phyloP scores from a whole-genome alignment of 2,329 filamentous ascomycete genomes.

The Talaromyces albobiverticillius region DNA sequence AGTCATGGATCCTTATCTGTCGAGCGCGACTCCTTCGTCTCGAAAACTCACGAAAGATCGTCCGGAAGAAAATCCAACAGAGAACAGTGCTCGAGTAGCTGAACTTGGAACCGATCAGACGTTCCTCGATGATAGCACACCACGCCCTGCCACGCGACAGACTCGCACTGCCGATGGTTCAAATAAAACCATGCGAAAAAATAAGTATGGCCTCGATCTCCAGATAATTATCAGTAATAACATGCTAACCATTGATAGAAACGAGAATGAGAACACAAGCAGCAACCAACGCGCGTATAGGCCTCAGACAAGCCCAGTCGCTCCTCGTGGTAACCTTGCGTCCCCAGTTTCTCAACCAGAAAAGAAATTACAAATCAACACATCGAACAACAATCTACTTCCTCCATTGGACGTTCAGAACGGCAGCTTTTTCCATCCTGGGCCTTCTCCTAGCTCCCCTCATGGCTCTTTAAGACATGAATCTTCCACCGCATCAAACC shows the following conservation, averaged over 20 bases:
- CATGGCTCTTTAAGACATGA: conserved; percentile 19
- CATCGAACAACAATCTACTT: conserved; percentile 6
- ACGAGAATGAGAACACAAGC: conserved; percentile 30
- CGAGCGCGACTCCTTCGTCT: conserved; percentile 22
- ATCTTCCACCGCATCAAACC: conserved; percentile 28
- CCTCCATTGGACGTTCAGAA: conserved; percentile 5
- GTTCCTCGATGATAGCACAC: conserved; percentile 6
- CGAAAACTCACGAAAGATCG: conserved; percentile 23
- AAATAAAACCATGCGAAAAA: conserved; percentile 22
- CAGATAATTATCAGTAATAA: conserved; percentile 25
- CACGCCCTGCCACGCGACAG: conserved; percentile 6
- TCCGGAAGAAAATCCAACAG: conserved; percentile 18
- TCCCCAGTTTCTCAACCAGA: conserved; percentile 5
- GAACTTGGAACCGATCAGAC: not conserved
- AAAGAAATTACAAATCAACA: conserved; percentile 5
- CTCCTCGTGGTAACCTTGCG: conserved; percentile 9
- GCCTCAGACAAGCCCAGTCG: conserved; percentile 23
- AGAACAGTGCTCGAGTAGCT: not conserved
- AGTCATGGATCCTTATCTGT: conserved; percentile 82
- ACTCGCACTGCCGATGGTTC: conserved; percentile 21
- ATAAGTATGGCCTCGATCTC: conserved; percentile 28
- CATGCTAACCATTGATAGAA: conserved; percentile 28
- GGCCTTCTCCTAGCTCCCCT: conserved; percentile 7
- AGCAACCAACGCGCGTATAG: conserved; percentile 13
- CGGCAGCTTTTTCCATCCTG: conserved; percentile 6